phyloP scores from a whole-genome alignment of 768 basidiomycete genomes.

The Tulasnella sp. region DNA sequence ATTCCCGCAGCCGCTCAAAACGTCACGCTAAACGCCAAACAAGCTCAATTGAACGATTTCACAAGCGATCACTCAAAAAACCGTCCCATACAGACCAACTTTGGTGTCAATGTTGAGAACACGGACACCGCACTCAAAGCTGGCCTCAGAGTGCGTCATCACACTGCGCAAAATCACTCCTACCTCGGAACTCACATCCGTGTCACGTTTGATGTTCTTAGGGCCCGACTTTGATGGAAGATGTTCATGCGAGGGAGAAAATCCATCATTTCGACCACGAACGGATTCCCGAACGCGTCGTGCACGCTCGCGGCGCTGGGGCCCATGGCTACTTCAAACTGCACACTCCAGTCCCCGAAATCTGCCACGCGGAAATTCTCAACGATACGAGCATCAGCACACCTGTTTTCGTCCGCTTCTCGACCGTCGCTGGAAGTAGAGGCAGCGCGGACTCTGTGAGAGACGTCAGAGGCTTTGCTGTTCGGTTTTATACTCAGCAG shows the following conservation, averaged over 20 bases:
- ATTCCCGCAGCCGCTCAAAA: constrained; percentile 1
- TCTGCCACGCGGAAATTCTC: constrained; percentile 58
- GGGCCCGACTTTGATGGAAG: constrained; percentile 68
- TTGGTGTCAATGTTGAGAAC: constrained; percentile 15
- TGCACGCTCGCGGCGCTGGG: constrained; percentile 57
- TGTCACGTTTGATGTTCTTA: not conserved
- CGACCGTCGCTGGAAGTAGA: constrained; percentile 69
- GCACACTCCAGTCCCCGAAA: constrained; percentile 57
- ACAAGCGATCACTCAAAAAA: constrained; percentile 4
- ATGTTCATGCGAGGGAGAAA: constrained; percentile 29
- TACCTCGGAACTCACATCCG: not conserved
- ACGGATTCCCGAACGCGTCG: constrained; percentile 78
- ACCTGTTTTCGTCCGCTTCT: constrained; percentile 73
- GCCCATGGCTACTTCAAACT: constrained; percentile 81
- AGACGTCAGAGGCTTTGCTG: constrained; percentile 80
- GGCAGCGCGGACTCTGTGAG: constrained; percentile 81
- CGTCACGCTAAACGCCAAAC: not conserved
- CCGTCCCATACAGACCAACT: constrained; percentile 9
- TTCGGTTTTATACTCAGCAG: constrained; percentile 72
- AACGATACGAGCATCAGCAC: constrained; percentile 65
- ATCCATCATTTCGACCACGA: constrained; percentile 78
- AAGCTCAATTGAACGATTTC: constrained; percentile 12
- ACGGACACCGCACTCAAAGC: constrained; percentile 14
- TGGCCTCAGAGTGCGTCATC: not conserved
- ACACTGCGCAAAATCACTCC: too few relatives aligned